These are phyloP conservation scores for Drechslera avenae DNA, from an alignment of 2,329 filamentous ascomycete genomes.

Conservation along the genomic window DNA sequence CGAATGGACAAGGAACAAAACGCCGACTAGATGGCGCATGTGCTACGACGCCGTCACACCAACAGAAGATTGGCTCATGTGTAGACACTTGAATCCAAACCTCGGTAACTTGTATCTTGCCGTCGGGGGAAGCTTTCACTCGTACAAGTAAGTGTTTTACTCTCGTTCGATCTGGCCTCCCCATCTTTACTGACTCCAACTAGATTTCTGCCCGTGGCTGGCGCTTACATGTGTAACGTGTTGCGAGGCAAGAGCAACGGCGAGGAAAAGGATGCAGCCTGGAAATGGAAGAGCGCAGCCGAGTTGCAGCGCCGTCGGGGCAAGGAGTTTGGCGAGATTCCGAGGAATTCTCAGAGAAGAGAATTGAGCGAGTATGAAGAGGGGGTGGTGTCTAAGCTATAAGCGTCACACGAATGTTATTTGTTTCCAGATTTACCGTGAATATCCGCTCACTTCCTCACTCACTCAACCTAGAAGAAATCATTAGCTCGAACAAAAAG, in stretches of 20 bases:
- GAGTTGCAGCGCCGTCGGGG: constrained; percentile 21
- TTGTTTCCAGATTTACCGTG: no score
- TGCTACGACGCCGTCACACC: constrained; percentile 67
- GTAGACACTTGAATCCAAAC: constrained; percentile 55
- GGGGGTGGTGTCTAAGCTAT: constrained; percentile 1
- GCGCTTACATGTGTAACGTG: constrained; percentile 61
- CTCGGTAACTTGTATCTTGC: constrained; percentile 63
- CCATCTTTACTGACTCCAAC: background rate
- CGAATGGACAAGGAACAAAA: constrained; percentile 37
- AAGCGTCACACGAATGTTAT: no score
- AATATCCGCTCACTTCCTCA: no score
- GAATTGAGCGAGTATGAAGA: constrained; percentile 24
- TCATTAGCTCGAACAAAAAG: no score
- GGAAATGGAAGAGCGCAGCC: constrained; percentile 43
- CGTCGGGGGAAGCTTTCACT: constrained; percentile 66
- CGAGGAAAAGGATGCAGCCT: constrained; percentile 42
- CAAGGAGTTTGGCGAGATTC: constrained; percentile 28
- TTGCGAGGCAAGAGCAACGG: constrained; percentile 44
- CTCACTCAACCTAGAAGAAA: no score
- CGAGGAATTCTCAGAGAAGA: constrained; percentile 10
- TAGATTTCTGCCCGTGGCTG: constrained; percentile 64
- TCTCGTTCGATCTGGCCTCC: background rate
- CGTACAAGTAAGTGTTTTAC: constrained; percentile 56
- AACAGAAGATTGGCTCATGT: constrained; percentile 66
- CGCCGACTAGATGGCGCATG: constrained; percentile 53